Evolutionary conservation across 2,329 filamentous ascomycete species (phyloP).

Genomic region (Orbilia javanica): DNA sequence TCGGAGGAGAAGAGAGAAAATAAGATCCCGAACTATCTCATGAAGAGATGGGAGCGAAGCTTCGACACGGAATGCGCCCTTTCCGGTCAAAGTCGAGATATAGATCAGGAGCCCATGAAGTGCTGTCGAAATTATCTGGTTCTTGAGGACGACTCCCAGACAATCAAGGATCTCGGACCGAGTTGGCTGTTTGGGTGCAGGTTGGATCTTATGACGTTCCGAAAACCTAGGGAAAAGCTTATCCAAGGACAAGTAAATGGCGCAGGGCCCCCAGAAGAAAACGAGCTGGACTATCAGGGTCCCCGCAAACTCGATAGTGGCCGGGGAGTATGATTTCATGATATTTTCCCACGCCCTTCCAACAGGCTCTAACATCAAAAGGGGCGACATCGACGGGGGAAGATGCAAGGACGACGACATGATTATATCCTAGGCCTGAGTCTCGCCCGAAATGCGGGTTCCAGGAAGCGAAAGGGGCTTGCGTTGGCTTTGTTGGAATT

Average conservation of each 20-base stretch:
- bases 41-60: conserved; percentile 64
- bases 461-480: neutral
- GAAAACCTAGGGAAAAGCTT: conserved; percentile 68
- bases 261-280: conserved; percentile 68
- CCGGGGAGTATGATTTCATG: conserved; percentile 61
- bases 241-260: conserved; percentile 67
- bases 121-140: conserved; percentile 67
- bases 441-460: neutral
- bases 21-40: conserved; percentile 66
- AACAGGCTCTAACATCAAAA: conserved; percentile 18
- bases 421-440: conserved; percentile 4
- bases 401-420: conserved; percentile 53
- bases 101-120: conserved; percentile 63
- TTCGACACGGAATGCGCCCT: conserved; percentile 65
- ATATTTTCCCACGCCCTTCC: conserved; percentile 30
- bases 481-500: conserved; percentile 56
- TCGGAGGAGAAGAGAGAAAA: conserved; percentile 66
- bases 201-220: conserved; percentile 70
- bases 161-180: conserved; percentile 67
- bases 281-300: conserved; percentile 66
- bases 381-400: conserved; percentile 28
- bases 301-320: conserved; percentile 66
- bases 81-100: conserved; percentile 60
- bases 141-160: conserved; percentile 67
- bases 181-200: conserved; percentile 69